Evolutionary conservation across 441 rosid genomes (phyloP), one percentile per base, ranked within the genome.

Genomic region (Jatropha podagrica): DNA sequence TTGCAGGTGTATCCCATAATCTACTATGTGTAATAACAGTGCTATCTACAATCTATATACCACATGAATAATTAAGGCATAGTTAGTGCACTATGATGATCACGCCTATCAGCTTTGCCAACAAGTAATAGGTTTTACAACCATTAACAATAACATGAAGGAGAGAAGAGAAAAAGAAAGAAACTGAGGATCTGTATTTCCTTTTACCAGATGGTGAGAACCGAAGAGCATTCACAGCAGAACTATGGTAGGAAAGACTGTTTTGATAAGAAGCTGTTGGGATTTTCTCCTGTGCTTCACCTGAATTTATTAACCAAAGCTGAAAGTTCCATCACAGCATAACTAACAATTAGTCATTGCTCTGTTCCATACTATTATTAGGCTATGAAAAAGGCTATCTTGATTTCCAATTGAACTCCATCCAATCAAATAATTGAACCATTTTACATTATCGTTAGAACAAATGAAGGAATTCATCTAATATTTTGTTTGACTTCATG

Each of bases 221-320:
- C 13, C 97, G 96, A 78, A 95, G 80, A 54, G 82, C 78, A 83
- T 95, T 95, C 1, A 95, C 92, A 26, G 96, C 89, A 74, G 91
- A 86, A 66, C 93, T 74, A 79, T 95, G 99, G 78, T 93, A 91
- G n/a, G 91, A 82, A 70, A 95, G 92, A 78, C 94, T 95, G 76
- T 65, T 86, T 73, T 88, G 96, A 64, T 89, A 95, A 48, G 92
- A 70, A 38, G 91, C 94, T 51, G 81, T 77, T 0, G 97, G 97
- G 60, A 85, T 75, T 78, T 85, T 88, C 85, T 89, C 90, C 85
- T 88, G 84, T 63, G 76, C 82, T 81, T 83, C 85, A 6, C 82
- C 87, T 44, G 97, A 85, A 78, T 73, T 84, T 77, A 95, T 51
- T 38, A 79, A 77, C 99, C 99, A 95, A 3, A 93, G 77, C 99